Conservation (phyloP, 192 early-diverging fungal species). For the Ambispora gerdemannii region DNA sequence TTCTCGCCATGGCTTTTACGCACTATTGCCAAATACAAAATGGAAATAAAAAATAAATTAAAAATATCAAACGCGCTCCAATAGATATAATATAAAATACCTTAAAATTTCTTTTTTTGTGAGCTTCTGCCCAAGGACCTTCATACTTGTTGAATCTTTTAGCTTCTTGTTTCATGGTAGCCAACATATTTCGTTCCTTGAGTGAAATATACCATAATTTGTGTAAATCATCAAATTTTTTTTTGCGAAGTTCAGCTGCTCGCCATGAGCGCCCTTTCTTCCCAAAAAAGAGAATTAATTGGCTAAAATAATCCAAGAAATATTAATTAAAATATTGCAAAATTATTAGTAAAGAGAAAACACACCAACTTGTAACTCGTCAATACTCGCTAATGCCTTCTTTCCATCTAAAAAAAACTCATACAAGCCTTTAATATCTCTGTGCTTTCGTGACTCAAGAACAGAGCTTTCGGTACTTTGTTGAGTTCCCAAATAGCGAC, state of each 20-base stretch:
- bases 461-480: too few relatives aligned
- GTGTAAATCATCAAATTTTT: conserved; percentile 97
- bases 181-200: conserved; percentile 81
- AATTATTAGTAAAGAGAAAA: background rate
- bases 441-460: too few relatives aligned
- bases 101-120: conserved; percentile 5
- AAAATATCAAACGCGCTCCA: background rate
- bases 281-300: background rate
- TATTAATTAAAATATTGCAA: too few relatives aligned
- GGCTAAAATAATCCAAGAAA: too few relatives aligned
- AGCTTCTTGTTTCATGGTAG: conserved; percentile 68
- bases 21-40: conserved; percentile 42
- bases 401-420: background rate
- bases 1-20: conserved; percentile 80
- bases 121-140: background rate
- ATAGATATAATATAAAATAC: background rate
- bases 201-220: conserved; percentile 89
- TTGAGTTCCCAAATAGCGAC: too few relatives aligned
- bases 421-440: background rate
- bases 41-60: background rate
- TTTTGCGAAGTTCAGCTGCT: conserved; percentile 82
- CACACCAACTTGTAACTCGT: background rate
- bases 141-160: background rate
- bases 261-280: conserved; percentile 80
- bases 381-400: background rate